Conservation (phyloP, 805 yeast genomes). For the Barnettozyma wickerhamii region DNA sequence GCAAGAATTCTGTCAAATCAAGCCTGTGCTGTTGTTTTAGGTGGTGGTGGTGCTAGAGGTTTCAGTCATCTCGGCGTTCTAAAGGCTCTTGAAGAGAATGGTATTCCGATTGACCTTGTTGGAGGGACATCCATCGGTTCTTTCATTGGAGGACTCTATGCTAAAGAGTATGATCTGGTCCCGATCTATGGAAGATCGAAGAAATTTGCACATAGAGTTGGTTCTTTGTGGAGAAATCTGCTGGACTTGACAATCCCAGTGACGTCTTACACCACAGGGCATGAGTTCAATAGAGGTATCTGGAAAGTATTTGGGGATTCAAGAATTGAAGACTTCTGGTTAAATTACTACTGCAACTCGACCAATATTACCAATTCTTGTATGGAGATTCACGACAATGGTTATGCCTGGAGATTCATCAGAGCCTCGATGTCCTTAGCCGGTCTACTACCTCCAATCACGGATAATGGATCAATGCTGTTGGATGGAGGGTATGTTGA, state of each 20-base stretch:
- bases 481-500: conserved; percentile 96
- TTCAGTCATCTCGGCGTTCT: conserved; percentile 88
- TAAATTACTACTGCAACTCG: conserved; percentile 81
- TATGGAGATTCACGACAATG: conserved; percentile 90
- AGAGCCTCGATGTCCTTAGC: conserved; percentile 97
- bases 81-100: conserved; percentile 85
- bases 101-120: conserved; percentile 87
- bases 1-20: conserved; percentile 90
- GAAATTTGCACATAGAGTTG: conserved; percentile 75
- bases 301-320: conserved; percentile 94
- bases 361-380: conserved; percentile 92
- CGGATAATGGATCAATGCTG: conserved; percentile 88
- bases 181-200: conserved; percentile 89
- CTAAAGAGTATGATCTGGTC: conserved; percentile 85
- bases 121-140: conserved; percentile 98
- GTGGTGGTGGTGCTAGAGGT: conserved; percentile 98
- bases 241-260: conserved; percentile 89
- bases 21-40: conserved; percentile 90
- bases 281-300: conserved; percentile 94
- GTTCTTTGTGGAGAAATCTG: conserved; percentile 80
- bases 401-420: conserved; percentile 93
- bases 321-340: conserved; percentile 95
- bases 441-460: conserved; percentile 84
- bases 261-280: conserved; percentile 94
- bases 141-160: conserved; percentile 92